Base-by-base conservation (phyloP, 345 rosid genomes). In the Cardamine chenopodiifolia region DNA sequence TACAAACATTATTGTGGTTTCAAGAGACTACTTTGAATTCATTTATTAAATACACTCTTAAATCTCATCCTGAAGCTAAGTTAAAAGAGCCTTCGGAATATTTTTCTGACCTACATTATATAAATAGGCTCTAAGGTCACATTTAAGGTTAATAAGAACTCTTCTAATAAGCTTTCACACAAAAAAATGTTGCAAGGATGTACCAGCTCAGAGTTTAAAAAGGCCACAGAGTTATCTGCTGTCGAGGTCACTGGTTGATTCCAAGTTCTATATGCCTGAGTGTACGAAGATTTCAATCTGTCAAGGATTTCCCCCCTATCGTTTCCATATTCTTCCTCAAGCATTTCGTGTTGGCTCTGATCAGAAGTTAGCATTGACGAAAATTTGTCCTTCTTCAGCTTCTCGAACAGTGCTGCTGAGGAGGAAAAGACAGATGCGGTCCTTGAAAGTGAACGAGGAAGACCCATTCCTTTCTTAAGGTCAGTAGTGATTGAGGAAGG, bases 371-470 rank as follows among this genome's bases (percentile, higher is more conserved):
- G 82, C 76, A 68, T 80, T 0, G 76, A 74, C 18, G 75, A 73
- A 66, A 83, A 49, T 78, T 83, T 95, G 18, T 83, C 91, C 50
- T 75, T 87, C 82, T 72, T 85, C 62, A 90, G 81, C 91, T 95
- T 92, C 81, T 95, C 92, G 73, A 92, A 92, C 71, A 95, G 92
- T 66, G 99, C 99, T 76, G 98, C 96, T 13, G 98, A 95, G 48
- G 99, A 95, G 83, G 99, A 95, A 83, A 95, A 95, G 72, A 87
- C 99, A 48, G 96, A 95, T 14, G 92, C 98, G 20, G 91, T 88
- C 86, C 98, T 92, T 40, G 97, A 92, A 52, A 95, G 92, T 7
- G 97, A 83, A 74, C 92, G 85, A 49, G 86, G 81, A 84, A 88
- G 84, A 62, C 83, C 84, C 47, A 79, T 70, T 55, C 85, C 87